Percentiles rank a stretch among this genome's conserved stretches.
Evolutionary conservation across 345 rosid species (phyloP).

Genomic region (Citrus cavaleriei): DNA sequence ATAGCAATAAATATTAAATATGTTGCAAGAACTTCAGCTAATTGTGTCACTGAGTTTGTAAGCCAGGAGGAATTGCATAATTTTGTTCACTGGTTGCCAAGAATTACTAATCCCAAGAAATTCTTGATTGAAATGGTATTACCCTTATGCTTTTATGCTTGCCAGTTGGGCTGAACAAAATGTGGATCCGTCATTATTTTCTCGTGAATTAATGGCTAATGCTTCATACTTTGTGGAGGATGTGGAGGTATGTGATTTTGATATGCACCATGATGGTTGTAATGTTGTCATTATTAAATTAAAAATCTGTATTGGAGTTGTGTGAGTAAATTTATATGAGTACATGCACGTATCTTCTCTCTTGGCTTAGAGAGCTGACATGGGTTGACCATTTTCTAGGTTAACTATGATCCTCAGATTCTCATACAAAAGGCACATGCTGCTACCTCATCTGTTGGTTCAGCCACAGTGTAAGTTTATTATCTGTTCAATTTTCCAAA

Average conservation of each 20-base stretch:
- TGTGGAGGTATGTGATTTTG: conserved; percentile 40
- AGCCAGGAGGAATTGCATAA: background rate
- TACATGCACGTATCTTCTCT: background rate
- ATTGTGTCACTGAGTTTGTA: background rate
- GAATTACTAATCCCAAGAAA: background rate
- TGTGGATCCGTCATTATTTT: conserved; percentile 85
- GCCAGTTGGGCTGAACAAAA: conserved; percentile 81
- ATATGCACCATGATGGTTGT: background rate
- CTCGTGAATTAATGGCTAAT: conserved; percentile 68
- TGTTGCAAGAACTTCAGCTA: background rate
- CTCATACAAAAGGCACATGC: conserved; percentile 83
- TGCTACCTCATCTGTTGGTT: conserved; percentile 67
- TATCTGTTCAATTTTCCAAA: background rate
- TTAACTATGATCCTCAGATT: conserved; percentile 66
- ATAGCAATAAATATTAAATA: background rate
- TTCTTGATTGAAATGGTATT: background rate
- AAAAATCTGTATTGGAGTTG: background rate
- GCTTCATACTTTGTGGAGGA: conserved; percentile 53
- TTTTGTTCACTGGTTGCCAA: background rate
- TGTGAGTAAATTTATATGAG: background rate
- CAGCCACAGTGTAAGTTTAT: conserved; percentile 67
- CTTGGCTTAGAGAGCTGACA: background rate
- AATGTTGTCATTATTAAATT: background rate
- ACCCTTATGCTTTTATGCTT: conserved; percentile 7
- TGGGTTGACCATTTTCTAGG: conserved; percentile 35